Base-by-base conservation (phyloP, 495 filamentous ascomycete genomes). In the Pyronema omphalodes region DNA sequence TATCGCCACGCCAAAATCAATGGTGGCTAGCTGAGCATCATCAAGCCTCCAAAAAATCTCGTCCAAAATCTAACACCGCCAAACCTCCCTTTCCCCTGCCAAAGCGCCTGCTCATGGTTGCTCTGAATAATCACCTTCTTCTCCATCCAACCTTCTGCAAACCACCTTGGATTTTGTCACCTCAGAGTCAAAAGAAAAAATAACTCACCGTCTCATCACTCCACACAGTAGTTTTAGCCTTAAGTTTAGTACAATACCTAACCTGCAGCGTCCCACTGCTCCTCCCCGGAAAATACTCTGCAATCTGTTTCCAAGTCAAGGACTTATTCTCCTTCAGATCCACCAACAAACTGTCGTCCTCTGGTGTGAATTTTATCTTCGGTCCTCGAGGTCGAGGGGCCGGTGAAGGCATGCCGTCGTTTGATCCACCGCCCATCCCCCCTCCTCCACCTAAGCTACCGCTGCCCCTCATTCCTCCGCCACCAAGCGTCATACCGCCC, bases 221-320 rank as follows among this genome's bases (percentile, higher is more conserved):
- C 88, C 88, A 94, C 57, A 80, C 76, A n/a, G 84, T 88, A 44
- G 81, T 85, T 71, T 93, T 93, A 7, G 84, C 84, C 68, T 91
- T 93, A 55, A 93, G 70, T 67, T 91, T 93, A 29, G 86, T 93
- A 63, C 88, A 94, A 66, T 94, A 94, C 9, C 87, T 80, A 56
- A 94, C 88, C 64, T 94, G 88, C 52, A 94, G 70, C 36, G 88
- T 93, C 39, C 86, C 86, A 34, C 82, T 87, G 41, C 84, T 86
- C 47, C 88, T 72, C 9, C 87, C 88, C 7, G 88, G 88, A 60
- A 94, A 93, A 69, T 89, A 93, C 61, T 93, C 86, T 52, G 84
- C 83, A 59, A 94, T 93, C 73, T 94, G 87, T 65, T 91, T 93
- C 88, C 88, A 94, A 7, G 88, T 87, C 60, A 94, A 74, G 59